Base-by-base conservation (phyloP, 2,329 filamentous ascomycete species). In the Exophiala aquamarina region DNA sequence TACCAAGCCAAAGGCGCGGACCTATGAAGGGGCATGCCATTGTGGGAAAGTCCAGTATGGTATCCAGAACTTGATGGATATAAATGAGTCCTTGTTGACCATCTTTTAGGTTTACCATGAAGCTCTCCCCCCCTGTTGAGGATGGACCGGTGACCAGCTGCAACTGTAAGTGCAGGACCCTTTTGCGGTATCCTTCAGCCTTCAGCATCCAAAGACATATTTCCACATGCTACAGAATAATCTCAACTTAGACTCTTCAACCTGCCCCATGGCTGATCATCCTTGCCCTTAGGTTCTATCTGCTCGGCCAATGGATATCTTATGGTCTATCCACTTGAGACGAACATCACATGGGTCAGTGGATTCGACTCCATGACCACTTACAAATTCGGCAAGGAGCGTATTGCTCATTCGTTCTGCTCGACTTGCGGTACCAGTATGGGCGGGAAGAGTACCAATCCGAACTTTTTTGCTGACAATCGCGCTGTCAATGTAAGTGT, bases 251-350 rank as follows among this genome's bases (percentile, higher is more conserved):
- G n/a, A n/a, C n/a, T n/a, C n/a, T n/a, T n/a, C n/a, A n/a, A n/a
- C n/a, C n/a, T n/a, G n/a, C n/a, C n/a, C n/a, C n/a, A n/a, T n/a
- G n/a, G n/a, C n/a, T n/a, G n/a, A n/a, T n/a, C n/a, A n/a, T n/a
- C n/a, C n/a, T 4, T 28, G n/a, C 9, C 21, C 17, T 13, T 23
- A 64, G 61, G 62, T 54, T 60, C 61, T 3, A 65, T 65, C 35
- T 66, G 63, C 50, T 28, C 53, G 14, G 52, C 49, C 20, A 64
- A 63, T 29, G 63, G 65, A 20, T 64, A 64, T 44, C 46, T 66
- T 2, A 57, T 61, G 44, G 51, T 64, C 28, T 63, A 63, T 28
- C 52, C 58, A 10, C 33, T 60, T 7, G 51, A 55, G 2, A 41
- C 51, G 1, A 56, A 62, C 41, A 49, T 61, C 23, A 55, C 40